Base-by-base conservation (phyloP, 257 asterid genomes). In the Primulina eburnea region DNA sequence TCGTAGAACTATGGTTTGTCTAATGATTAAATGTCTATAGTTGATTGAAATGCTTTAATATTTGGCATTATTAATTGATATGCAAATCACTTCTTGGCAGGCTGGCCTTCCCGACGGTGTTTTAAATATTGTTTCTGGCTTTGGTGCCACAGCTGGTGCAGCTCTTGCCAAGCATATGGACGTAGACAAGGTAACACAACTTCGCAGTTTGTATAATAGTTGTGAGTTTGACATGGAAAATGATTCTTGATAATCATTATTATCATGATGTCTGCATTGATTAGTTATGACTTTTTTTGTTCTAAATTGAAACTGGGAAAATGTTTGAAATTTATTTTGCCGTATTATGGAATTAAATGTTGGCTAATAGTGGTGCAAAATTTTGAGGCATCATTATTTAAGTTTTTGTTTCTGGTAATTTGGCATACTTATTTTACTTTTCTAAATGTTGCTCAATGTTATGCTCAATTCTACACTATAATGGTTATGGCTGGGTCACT, bases 81-180 rank as follows among this genome's bases (percentile, higher is more conserved):
- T 67, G 21, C 43, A 29, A 38, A 35, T 14, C 43, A 60, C 69
- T 26, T 73, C 34, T 69, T 66, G 62, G 76, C 84, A 94, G 99
- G 99, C 99, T 67, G 99, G 99, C 57, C 96, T 94, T 77, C 99
- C 98, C 60, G 72, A 77, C 2, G 99, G 99, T 14, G 99, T 88
- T 74, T 67, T 94, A 75, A 94, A 94, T 78, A 76, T 94, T 62
- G 84, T 94, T 73, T 82, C 99, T 65, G 99, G 97, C 65, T 94
- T 81, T 73, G 99, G 98, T 71, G 87, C 93, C 1, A 89, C 92
- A 4, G 99, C 96, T 75, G 99, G 99, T 74, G 95, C 92, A 56
- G 86, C 99, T 72, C 99, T 94, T 69, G 86, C 95, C 82, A 80
- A 85, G 75, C 99, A 94, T 81, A 94, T 91, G 99, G 95, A 91